These are phyloP conservation scores for Tagetes erecta DNA, from an alignment of 129 eudicot genomes.

Conservation along the genomic window DNA sequence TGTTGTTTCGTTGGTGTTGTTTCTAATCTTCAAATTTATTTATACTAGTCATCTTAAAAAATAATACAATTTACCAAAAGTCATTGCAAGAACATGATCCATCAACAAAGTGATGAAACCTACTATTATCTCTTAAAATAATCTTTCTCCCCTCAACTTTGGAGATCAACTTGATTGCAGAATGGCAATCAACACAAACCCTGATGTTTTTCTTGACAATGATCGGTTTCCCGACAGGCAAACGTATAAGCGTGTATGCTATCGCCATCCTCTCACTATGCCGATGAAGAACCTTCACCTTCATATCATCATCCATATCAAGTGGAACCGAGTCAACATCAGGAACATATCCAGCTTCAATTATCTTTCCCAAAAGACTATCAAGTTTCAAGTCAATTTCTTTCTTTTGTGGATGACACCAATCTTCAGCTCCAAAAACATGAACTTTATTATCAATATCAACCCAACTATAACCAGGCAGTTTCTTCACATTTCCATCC, in stretches of 20 bases:
- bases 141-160: conserved; percentile 46
- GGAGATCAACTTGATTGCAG: conserved; percentile 46
- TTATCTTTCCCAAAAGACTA: conserved; percentile 35
- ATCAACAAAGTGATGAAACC: conserved; percentile 54
- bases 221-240: conserved; percentile 45
- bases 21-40: neutral
- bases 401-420: conserved; percentile 44
- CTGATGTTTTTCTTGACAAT: conserved; percentile 50
- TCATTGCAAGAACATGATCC: conserved; percentile 57
- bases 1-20: too few relatives aligned
- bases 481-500: conserved; percentile 45
- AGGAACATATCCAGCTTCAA: conserved; percentile 50
- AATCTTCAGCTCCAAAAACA: conserved; percentile 49
- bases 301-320: conserved; percentile 42
- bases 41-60: neutral
- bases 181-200: conserved; percentile 54
- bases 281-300: conserved; percentile 38
- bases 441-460: conserved; percentile 55
- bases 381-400: conserved; percentile 48
- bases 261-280: conserved; percentile 60
- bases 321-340: conserved; percentile 30
- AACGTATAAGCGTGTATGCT: conserved; percentile 43
- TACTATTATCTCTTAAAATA: conserved; percentile 44
- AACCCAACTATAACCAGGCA: conserved; percentile 54
- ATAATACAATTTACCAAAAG: conserved; percentile 34